Base-by-base conservation (phyloP, 345 rosid genomes). In the rapeseed (Brassica napus) region DNA sequence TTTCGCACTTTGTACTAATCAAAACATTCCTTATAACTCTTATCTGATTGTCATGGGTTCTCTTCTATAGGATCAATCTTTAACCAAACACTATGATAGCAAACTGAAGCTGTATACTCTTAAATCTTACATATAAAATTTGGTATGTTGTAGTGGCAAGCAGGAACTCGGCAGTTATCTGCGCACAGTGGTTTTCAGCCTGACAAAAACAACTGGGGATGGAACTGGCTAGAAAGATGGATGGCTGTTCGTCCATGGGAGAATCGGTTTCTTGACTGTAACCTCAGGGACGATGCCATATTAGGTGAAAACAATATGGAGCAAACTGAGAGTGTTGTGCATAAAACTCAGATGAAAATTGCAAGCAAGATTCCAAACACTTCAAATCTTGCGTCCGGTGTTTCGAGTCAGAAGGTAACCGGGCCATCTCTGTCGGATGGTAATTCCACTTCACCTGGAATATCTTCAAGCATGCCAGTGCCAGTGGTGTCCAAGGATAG, bases 171-270 rank as follows among this genome's bases (percentile, higher is more conserved):
- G 31, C 97, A 86, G 85, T 84, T 83, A 84, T 86, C 86, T 70
- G 84, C 73, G 8, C 88, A 87, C 65, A 72, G 86, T 55, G 92
- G 90, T 18, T 96, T 93, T 83, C 88, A 89, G 82, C 97, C 98
- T 15, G 98, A 96, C 86, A 92, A 91, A 86, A 90, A 86, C 90
- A 92, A 90, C 85, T 96, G 99, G 99, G 99, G 98, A 63, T 93
- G 98, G 98, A 92, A 96, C 83, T 96, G 98, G 99, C 67, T 96
- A 83, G 99, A 96, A 84, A 87, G 99, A 85, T 96, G 99, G 98
- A 92, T 96, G 99, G 99, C 99, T 66, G 99, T 96, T 76, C 98
- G 99, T 35, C 98, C 99, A 54, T 93, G 99, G 98, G 98, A 96
- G 86, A 96, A 92, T 30, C 91, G 99, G 75, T 90, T 93, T 87